Evolutionary conservation across 1,139 yeast genomes (phyloP).

Genomic region (Hansenula sp.): DNA sequence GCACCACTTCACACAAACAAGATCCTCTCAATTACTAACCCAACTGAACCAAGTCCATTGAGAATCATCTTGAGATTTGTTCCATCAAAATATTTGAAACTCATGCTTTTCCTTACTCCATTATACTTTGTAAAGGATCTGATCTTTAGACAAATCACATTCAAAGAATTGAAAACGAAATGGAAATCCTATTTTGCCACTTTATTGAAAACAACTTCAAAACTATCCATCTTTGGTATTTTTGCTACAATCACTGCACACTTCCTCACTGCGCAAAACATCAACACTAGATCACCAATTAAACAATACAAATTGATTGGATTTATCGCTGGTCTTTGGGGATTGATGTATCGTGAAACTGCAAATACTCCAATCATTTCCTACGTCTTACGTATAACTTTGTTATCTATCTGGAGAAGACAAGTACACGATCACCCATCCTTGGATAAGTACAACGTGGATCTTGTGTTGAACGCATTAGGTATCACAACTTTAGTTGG

Average conservation of each 20-base stretch:
- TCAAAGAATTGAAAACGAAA: not conserved
- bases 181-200: not conserved
- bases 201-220: slow-evolving; percentile 1
- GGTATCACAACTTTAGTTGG: slow-evolving; percentile 1
- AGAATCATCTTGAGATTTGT: slow-evolving; percentile 4
- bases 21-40: slow-evolving; percentile 10
- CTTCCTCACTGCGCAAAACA: slow-evolving; percentile 1
- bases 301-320: slow-evolving; percentile 8
- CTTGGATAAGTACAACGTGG: not conserved
- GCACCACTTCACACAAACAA: slow-evolving; percentile 9
- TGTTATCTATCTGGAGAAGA: slow-evolving; percentile 4
- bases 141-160: not conserved
- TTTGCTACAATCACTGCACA: slow-evolving; percentile 3
- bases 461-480: slow-evolving; percentile 3
- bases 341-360: not conserved
- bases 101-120: slow-evolving; percentile 5
- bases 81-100: slow-evolving; percentile 9
- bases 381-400: slow-evolving; percentile 4
- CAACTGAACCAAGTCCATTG: slow-evolving; percentile 8
- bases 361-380: slow-evolving; percentile 3
- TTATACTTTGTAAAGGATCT: not conserved
- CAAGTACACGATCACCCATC: not conserved
- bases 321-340: slow-evolving; percentile 10
- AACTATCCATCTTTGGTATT: slow-evolving; percentile 2
- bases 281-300: slow-evolving; percentile 1